A percentile compares a stretch with the other conserved stretches of the same genome.
Evolutionary conservation across 371 early-diverging fungal species (phyloP).

Genomic region (Apophysomyces elegans): DNA sequence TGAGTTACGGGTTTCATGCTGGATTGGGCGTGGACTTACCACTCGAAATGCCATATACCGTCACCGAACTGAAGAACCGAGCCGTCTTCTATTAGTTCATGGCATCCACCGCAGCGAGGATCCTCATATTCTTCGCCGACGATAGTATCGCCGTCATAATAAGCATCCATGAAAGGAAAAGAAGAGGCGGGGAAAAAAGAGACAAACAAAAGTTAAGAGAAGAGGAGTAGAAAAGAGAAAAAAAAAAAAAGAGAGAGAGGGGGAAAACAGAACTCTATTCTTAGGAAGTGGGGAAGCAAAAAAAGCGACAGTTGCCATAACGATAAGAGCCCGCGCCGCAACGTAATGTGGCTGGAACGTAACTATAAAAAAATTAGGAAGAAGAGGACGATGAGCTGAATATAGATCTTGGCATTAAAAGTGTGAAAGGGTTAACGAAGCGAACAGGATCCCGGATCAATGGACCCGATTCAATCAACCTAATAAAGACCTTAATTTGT

Average conservation of each 20-base stretch:
- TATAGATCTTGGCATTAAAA: conserved; percentile 1
- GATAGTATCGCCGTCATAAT: conserved; percentile 28
- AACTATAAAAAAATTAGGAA: background rate
- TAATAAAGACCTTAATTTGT: conserved; percentile 2
- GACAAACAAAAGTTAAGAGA: background rate
- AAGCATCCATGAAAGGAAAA: conserved; percentile 29
- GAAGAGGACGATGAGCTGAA: background rate
- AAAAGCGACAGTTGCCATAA: conserved; percentile 8
- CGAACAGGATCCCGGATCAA: conserved; percentile 5
- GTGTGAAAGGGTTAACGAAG: background rate
- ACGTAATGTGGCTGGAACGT: conserved; percentile 6
- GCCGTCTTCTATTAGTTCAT: conserved; percentile 76
- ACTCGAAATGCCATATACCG: conserved; percentile 70
- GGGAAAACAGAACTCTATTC: conserved; percentile 6
- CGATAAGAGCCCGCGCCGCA: conserved; percentile 4
- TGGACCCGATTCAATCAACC: background rate
- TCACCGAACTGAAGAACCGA: conserved; percentile 86
- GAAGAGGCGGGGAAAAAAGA: background rate
- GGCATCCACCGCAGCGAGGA: conserved; percentile 78
- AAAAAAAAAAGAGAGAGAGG: background rate
- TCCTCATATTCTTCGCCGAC: conserved; percentile 51
- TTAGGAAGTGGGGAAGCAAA: conserved; percentile 5
- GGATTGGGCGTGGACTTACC: conserved; percentile 26
- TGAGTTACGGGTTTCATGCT: conserved; percentile 2
- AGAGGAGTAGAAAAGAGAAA: background rate